Evolutionary conservation across 495 filamentous ascomycete genomes (phyloP), one percentile per base, ranked within the genome.

Genomic region (Daldinia childiae): DNA sequence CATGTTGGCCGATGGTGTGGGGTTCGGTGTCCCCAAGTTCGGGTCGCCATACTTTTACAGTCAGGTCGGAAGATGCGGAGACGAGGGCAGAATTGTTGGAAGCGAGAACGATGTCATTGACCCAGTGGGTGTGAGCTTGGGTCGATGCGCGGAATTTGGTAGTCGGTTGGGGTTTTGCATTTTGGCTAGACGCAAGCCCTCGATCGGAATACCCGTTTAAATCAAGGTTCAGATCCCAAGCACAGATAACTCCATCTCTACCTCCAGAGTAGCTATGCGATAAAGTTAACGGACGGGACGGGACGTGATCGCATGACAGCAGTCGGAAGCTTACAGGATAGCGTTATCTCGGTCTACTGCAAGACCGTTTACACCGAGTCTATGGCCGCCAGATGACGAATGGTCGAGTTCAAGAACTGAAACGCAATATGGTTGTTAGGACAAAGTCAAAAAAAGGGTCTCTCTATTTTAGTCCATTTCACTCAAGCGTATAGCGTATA

Each of bases 41-140:
- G n/a, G 95, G 95, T 66, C 94, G 88, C 95, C 95, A 99, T 77
- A 97, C 84, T 79, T 96, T 93, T 55, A 99, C 95, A 9, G 92
- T 94, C 32, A 96, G 90, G 79, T 99, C 95, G 12, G 96, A 98
- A 4, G 95, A 98, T 21, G 93, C 95, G 11, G 96, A 97, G 7
- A 98, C 92, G 11, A 99, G 83, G 6, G 93, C 93, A 17, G 89
- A 86, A 77, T 97, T 92, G 56, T 90, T 88, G 73, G 94, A 87
- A 29, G 91, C 90, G 60, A 98, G 88, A n/a, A 90, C 88, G 65
- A 99, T 92, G 74, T 98, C 95, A 77, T 98, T 98, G 78, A 99
- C 91, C 95, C 95, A 98, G 79, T 98, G 95, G 29, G 94, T 98
- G 78, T 99, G 95, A 12, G 95, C 96, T 75, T 98, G 94, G n/a